Evolutionary conservation across 768 basidiomycete genomes (phyloP).

Genomic region (Leccinellum rugosiceps): DNA sequence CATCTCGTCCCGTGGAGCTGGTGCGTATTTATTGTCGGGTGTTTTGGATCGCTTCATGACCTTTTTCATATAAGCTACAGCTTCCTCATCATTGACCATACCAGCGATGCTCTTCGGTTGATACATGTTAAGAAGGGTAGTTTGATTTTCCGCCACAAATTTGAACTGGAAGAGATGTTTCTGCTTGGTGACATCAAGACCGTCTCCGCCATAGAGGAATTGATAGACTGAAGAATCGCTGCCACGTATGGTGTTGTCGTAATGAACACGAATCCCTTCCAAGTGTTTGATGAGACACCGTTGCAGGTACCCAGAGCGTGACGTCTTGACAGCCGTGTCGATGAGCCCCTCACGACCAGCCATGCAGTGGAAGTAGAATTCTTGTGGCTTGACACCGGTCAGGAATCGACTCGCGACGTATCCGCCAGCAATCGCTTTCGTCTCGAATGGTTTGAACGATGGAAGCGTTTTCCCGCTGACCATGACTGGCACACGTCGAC

Average conservation of each 20-base stretch:
- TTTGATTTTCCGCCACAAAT: conserved; percentile 85
- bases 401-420: conserved; percentile 98
- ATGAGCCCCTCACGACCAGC: conserved; percentile 98
- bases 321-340: conserved; percentile 98
- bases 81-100: conserved; percentile 63
- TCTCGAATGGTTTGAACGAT: conserved; percentile 95
- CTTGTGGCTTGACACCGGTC: conserved; percentile 96
- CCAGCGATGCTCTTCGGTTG: conserved; percentile 56
- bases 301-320: conserved; percentile 96
- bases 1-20: conserved; percentile 56
- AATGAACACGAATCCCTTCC: conserved; percentile 94
- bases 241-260: conserved; percentile 96
- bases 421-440: conserved; percentile 96
- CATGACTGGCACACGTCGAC: conserved; percentile 98
- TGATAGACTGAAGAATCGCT: conserved; percentile 92
- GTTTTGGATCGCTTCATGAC: conserved; percentile 68
- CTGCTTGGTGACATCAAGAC: conserved; percentile 94
- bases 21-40: conserved; percentile 38
- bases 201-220: conserved; percentile 96
- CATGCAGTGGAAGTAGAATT: conserved; percentile 99
- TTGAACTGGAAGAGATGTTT: conserved; percentile 93
- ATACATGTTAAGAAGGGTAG: conserved; percentile 72
- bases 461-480: conserved; percentile 98
- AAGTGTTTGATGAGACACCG: conserved; percentile 98
- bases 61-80: conserved; percentile 83